Evolutionary conservation across 2,329 filamentous ascomycete species (phyloP), one percentile per base, ranked within the genome.

Genomic region (Trichophyton benhamiae): DNA sequence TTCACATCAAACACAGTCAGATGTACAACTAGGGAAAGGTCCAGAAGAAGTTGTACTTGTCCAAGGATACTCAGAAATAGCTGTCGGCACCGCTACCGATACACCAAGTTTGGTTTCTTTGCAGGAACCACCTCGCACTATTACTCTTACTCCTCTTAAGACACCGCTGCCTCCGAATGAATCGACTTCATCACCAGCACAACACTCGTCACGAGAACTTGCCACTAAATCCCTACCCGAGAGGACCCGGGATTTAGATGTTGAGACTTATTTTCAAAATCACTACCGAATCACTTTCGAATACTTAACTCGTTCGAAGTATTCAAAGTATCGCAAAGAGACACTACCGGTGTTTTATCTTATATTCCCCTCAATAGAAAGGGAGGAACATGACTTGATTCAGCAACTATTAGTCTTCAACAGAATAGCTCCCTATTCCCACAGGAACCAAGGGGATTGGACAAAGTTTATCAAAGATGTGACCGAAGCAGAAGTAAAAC

Each of bases 341-440:
- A 15, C 48, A 1, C 67, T 68, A 3, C 66, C 67, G 7, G 66
- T 66, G 6, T 74, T 76, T 44, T 76, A 72, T 62, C 61, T 76
- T 27, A 66, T 69, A 61, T 74, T 71, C 52, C 74, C 73, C 0
- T 64, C 64, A 4, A 65, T 68, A 33, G 59, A 60, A 7, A 52
- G 65, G 9, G 57, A 44, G 1, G 72, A 75, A 44, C 68, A 65
- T 55, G 30, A 69, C n/a, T 36, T 69, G 3, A 42, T 74, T 1
- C 53, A 68, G 9, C 57, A 63, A 7, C 69, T 67, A 30, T 63
- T 74, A 22, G 68, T 71, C 15, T 61, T 59, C 0, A 63, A 69
- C 17, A 67, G 68, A 38, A 66, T 63, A 6, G 66, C 70, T 15
- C 67, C 67, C 8, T 72, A 68, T 44, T 70, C 72, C 3, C 73